A percentile compares a stretch with the other conserved stretches of the same genome.
Evolutionary conservation across 441 rosid genomes (phyloP).

Genomic region (Brassica hybrid): DNA sequence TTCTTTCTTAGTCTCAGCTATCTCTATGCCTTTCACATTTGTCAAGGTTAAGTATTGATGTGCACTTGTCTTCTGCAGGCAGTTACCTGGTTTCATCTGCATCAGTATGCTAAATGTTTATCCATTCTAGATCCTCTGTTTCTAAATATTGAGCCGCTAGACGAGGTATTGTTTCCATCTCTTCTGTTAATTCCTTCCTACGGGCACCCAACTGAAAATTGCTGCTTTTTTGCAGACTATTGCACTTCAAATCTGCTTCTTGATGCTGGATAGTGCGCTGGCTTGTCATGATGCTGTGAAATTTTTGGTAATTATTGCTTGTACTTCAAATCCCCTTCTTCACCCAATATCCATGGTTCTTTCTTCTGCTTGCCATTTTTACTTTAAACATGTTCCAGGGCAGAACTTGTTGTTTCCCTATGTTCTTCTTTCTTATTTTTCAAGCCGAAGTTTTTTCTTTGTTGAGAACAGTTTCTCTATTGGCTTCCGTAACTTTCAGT

Average conservation of each 20-base stretch:
- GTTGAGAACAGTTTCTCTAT: neutral
- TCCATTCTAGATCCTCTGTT: constrained; percentile 84
- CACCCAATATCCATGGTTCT: neutral
- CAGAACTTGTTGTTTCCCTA: neutral
- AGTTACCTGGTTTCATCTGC: constrained; percentile 91
- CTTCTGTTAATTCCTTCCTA: constrained; percentile 28
- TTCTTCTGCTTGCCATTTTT: constrained; percentile 7
- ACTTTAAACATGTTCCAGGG: neutral
- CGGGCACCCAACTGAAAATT: constrained; percentile 17
- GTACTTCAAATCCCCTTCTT: neutral
- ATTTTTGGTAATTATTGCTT: constrained; percentile 69
- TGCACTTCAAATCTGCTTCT: constrained; percentile 85
- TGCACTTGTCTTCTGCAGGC: constrained; percentile 61
- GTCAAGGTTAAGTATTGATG: constrained; percentile 37
- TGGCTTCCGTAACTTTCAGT: neutral
- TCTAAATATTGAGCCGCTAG: constrained; percentile 78
- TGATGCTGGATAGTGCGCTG: constrained; percentile 84
- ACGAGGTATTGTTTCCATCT: constrained; percentile 69
- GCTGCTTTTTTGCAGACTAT: constrained; percentile 65
- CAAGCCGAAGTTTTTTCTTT: neutral
- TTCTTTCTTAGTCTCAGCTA: neutral
- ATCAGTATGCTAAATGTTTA: constrained; percentile 77
- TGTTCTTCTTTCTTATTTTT: neutral
- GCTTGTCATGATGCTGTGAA: constrained; percentile 83
- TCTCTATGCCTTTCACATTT: constrained; percentile 16